Base-by-base conservation (phyloP, 1,139 yeast species). In the Lizanozyma gosingica region DNA sequence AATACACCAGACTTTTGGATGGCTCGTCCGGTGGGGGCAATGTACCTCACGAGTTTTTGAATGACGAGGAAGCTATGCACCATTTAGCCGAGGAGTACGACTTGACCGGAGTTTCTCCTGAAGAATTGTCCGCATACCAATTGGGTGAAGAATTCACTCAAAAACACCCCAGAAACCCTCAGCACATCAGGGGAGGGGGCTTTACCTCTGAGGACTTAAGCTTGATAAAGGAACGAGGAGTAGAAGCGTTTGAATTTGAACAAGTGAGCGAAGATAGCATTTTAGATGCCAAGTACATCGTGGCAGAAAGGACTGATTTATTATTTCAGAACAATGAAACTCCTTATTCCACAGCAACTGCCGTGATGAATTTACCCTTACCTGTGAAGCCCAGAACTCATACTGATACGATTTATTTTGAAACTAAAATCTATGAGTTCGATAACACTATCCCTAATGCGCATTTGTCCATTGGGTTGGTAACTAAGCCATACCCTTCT, bases 401-500 rank as follows among this genome's bases (percentile, higher is more conserved):
- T 46, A 80, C 82, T 27, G 84, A 77, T 47, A 69, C 82, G 0
- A 74, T 81, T 3, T 83, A 83, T 54, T 83, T 82, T 52, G 94
- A 83, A 55, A 75, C 78, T 3, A 83, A 83, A 51, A 61, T 83
- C 1, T 79, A 67, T 56, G 83, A 76, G 44, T 71, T 65, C 41
- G 57, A 48, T 39, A 59, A 51, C 50, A 56, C 14, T 60, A 52
- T 29, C 63, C 68, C 14, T 75, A 86, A 16, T 58, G 69, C 37
- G 55, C 75, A 69, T 48, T 69, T 88, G 17, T 69, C 88, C 18
- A 73, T 92, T 36, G 98, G 98, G 0, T 65, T 90, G 29, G 77
- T 84, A 11, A 83, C 97, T 0, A 83, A 81, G 52, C 97, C 97
- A 1, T 88, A 88, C 55, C 97, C 98, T 1, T 47, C 56, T 15